Percentiles rank a stretch among this genome's conserved stretches.
These are phyloP conservation scores for Pulveroboletus sp. DNA, from an alignment of 768 basidiomycete species.

Conservation along the genomic window DNA sequence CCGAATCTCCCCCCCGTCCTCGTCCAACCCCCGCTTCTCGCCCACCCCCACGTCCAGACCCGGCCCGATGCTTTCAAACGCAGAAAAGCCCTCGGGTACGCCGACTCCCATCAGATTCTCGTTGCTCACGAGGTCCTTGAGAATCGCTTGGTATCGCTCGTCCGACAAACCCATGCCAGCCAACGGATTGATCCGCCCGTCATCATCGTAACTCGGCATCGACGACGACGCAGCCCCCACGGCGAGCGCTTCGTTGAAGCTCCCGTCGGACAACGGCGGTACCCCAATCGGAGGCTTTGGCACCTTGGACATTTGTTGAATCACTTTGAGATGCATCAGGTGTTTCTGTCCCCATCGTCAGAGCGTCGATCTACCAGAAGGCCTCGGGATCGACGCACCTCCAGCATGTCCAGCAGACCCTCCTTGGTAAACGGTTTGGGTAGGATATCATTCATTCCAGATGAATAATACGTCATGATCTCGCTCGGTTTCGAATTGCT, in stretches of 20 bases:
- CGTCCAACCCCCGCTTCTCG: slow-evolving; percentile 38
- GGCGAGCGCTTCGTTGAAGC: slow-evolving; percentile 54
- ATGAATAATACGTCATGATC: slow-evolving; percentile 70
- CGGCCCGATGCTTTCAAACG: slow-evolving; percentile 17
- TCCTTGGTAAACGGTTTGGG: slow-evolving; percentile 98
- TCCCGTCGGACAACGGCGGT: slow-evolving; percentile 51
- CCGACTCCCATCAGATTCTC: slow-evolving; percentile 52
- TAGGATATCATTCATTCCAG: slow-evolving; percentile 94
- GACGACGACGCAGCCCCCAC: slow-evolving; percentile 33
- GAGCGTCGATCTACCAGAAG: neutral
- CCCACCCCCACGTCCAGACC: slow-evolving; percentile 18
- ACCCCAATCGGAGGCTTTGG: slow-evolving; percentile 60
- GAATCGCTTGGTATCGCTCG: slow-evolving; percentile 78
- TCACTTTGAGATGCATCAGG: slow-evolving; percentile 79
- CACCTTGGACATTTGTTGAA: slow-evolving; percentile 69
- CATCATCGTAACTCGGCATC: slow-evolving; percentile 34
- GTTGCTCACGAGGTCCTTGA: slow-evolving; percentile 67
- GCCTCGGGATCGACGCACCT: slow-evolving; percentile 43
- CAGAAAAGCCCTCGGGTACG: slow-evolving; percentile 22
- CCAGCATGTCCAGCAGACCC: slow-evolving; percentile 86
- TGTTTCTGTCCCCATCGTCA: slow-evolving; percentile 56
- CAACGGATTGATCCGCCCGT: slow-evolving; percentile 72
- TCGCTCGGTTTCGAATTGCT: slow-evolving; percentile 90
- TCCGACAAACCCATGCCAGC: slow-evolving; percentile 86
- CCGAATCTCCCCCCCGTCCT: slow-evolving; percentile 36